These are phyloP conservation scores for Coemansia sp. DNA, from an alignment of 192 early-diverging fungal species.

Conservation along the genomic window DNA sequence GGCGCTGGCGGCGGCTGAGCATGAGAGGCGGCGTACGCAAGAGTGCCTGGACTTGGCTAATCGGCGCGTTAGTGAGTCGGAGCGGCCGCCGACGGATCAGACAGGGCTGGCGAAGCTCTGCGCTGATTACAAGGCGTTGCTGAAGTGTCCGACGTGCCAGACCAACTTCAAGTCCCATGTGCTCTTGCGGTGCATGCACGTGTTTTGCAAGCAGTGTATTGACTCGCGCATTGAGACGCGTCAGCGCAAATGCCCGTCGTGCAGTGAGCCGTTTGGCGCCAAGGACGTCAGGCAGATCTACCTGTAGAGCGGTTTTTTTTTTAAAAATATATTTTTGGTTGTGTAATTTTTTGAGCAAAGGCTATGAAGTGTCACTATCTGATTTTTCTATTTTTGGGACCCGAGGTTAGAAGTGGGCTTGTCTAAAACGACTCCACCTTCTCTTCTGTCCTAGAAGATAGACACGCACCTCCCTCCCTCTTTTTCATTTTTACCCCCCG, in stretches of 20 bases:
- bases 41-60: conserved; percentile 69
- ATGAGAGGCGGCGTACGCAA: conserved; percentile 56
- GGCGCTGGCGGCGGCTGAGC: conserved; percentile 57
- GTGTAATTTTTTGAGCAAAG: too few species aligned
- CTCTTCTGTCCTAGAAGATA: not conserved
- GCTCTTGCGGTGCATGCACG: conserved; percentile 89
- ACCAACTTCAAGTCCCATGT: conserved; percentile 82
- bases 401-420: too few species aligned
- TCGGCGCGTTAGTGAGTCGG: conserved; percentile 63
- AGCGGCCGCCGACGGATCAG: conserved; percentile 41
- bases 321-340: not conserved
- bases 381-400: too few species aligned
- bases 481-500: conserved; percentile 1
- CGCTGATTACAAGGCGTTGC: conserved; percentile 67
- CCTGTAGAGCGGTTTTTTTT: not conserved
- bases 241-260: conserved; percentile 92
- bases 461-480: not conserved
- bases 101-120: conserved; percentile 52
- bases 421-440: too few species aligned
- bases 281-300: conserved; percentile 80
- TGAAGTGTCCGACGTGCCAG: conserved; percentile 89
- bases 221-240: conserved; percentile 81
- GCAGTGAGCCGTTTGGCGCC: conserved; percentile 79
- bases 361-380: too few species aligned
- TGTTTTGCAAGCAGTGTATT: conserved; percentile 93